Conservation (phyloP, 805 yeast genomes). For the Metschnikowia borealis region DNA sequence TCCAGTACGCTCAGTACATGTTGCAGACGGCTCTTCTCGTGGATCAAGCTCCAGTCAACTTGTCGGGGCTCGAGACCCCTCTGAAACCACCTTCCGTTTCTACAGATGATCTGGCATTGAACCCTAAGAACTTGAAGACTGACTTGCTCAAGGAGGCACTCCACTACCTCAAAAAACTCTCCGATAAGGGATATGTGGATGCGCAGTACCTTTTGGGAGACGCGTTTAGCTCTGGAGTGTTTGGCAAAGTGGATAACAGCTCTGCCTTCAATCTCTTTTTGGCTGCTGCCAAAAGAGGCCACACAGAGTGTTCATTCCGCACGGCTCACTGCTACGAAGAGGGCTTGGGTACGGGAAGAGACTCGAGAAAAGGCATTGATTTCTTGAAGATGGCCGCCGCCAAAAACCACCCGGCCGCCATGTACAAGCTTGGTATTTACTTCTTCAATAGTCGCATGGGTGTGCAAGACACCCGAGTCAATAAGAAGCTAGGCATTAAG, state of each 20-base stretch:
- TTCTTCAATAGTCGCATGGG: conserved; percentile 87
- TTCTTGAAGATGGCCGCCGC: conserved; percentile 83
- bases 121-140: conserved; percentile 33
- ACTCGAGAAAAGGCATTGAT: conserved; percentile 80
- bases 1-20: conserved; percentile 88
- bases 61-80: not conserved
- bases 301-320: conserved; percentile 85
- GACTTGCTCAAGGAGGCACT: conserved; percentile 75
- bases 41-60: conserved; percentile 5
- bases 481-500: conserved; percentile 82
- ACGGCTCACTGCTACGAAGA: conserved; percentile 90
- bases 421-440: conserved; percentile 87
- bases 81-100: not conserved
- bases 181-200: conserved; percentile 79
- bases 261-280: conserved; percentile 77
- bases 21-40: conserved; percentile 67
- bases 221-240: conserved; percentile 77
- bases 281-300: conserved; percentile 91
- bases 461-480: conserved; percentile 56
- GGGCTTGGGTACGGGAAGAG: conserved; percentile 89
- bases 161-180: conserved; percentile 60
- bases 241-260: conserved; percentile 73
- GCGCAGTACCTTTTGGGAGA: conserved; percentile 94
- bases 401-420: conserved; percentile 93
- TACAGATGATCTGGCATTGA: not conserved